These are phyloP conservation scores for Xylaria multiplex DNA, from an alignment of 2,329 filamentous ascomycete genomes.

Conservation along the genomic window DNA sequence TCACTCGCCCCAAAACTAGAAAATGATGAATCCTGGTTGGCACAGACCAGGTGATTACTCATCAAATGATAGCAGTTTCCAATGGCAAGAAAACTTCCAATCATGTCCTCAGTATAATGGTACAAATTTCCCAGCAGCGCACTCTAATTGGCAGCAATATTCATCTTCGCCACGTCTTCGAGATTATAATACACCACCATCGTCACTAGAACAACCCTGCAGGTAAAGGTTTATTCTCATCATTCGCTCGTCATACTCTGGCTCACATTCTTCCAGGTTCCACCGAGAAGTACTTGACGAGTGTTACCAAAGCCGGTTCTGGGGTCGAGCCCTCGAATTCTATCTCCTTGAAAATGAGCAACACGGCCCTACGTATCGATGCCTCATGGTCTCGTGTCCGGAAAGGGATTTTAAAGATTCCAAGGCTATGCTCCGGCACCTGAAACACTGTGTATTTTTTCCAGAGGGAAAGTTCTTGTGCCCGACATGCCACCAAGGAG, in stretches of 20 bases:
- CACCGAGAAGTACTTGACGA: slow-evolving; percentile 32
- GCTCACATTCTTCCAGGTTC: slow-evolving; percentile 24
- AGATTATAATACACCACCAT: neutral
- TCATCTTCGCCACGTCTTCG: slow-evolving; percentile 5
- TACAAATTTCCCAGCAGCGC: neutral
- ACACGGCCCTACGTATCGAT: slow-evolving; percentile 25
- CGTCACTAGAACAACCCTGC: neutral
- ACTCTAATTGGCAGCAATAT: neutral
- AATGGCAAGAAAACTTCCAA: neutral
- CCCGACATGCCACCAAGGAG: slow-evolving; percentile 31
- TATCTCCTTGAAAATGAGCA: slow-evolving; percentile 33
- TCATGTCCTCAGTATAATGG: slow-evolving; percentile 2
- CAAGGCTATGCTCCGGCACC: slow-evolving; percentile 37
- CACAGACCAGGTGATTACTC: neutral
- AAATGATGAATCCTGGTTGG: slow-evolving; percentile 9
- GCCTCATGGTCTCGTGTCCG: slow-evolving; percentile 38
- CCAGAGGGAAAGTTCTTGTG: slow-evolving; percentile 35
- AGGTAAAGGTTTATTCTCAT: slow-evolving; percentile 13
- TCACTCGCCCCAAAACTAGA: neutral
- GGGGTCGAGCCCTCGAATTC: slow-evolving; percentile 27
- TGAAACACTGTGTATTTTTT: slow-evolving; percentile 36
- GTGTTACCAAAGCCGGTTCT: slow-evolving; percentile 38
- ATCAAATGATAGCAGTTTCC: neutral
- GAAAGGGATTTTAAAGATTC: slow-evolving; percentile 29
- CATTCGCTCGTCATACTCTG: neutral